phyloP scores from a whole-genome alignment of 176 grass and related monocot species.

The Musa schizocarpa region DNA sequence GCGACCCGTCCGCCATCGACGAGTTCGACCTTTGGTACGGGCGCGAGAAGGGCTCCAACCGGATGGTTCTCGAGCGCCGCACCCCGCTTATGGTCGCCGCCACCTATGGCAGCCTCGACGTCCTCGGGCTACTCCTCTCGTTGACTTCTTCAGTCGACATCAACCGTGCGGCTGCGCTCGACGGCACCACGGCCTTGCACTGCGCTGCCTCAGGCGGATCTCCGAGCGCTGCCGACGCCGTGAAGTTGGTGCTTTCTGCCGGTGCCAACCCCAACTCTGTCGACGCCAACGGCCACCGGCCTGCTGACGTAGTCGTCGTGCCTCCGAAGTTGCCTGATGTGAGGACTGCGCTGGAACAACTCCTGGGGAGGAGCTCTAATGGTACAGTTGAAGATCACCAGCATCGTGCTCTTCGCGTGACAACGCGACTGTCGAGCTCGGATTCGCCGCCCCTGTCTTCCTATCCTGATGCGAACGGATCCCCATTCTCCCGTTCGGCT shows the following conservation, averaged over 20 bases:
- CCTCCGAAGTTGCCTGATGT: conserved; percentile 1
- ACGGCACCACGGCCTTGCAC: conserved; percentile 48
- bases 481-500: conserved; percentile 13
- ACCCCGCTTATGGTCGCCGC: conserved; percentile 69
- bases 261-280: conserved; percentile 35
- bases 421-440: conserved; percentile 20
- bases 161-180: conserved; percentile 31
- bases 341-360: conserved; percentile 5
- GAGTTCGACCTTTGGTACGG: conserved; percentile 54
- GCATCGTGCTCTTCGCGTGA: conserved; percentile 20
- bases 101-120: conserved; percentile 50
- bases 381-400: not conserved
- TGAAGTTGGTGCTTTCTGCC: conserved; percentile 45
- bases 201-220: conserved; percentile 51
- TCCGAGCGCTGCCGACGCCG: conserved; percentile 15
- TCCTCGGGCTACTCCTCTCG: conserved; percentile 32
- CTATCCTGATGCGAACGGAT: conserved; percentile 1
- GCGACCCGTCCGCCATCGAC: conserved; percentile 32
- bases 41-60: conserved; percentile 12
- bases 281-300: conserved; percentile 44
- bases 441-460: conserved; percentile 25
- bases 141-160: conserved; percentile 28
- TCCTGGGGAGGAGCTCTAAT: not conserved
- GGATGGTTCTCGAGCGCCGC: conserved; percentile 36
- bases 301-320: conserved; percentile 34